Percentiles rank a stretch among this genome's conserved stretches.
Conservation (phyloP, 495 filamentous ascomycete genomes). For the Aspergillus panamensis region DNA sequence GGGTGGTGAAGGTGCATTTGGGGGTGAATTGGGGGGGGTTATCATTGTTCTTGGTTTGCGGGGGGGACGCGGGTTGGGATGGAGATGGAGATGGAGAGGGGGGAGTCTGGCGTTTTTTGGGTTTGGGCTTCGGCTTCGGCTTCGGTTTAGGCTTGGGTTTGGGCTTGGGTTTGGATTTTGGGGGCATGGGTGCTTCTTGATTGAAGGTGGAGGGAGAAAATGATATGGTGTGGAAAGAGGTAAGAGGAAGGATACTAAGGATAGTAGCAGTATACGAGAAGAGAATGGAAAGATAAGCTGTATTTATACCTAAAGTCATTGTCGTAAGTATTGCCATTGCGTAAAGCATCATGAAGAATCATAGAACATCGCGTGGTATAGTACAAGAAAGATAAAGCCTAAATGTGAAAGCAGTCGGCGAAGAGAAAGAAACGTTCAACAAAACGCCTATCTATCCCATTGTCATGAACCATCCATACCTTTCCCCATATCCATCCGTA, state of each 20-base stretch:
- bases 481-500: not conserved
- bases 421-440: conserved; percentile 1
- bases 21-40: not conserved
- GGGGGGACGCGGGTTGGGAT: not conserved
- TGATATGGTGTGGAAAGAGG: too few relatives aligned
- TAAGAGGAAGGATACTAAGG: not conserved
- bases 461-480: conserved; percentile 6
- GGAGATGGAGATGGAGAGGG: conserved; percentile 31
- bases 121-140: too few relatives aligned
- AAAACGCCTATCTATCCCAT: conserved; percentile 2
- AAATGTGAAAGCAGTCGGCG: not conserved
- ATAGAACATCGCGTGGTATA: not conserved
- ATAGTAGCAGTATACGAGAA: not conserved
- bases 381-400: conserved; percentile 4
- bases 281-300: not conserved
- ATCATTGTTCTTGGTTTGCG: not conserved
- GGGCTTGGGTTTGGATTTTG: too few relatives aligned
- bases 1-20: conserved; percentile 6
- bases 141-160: too few relatives aligned
- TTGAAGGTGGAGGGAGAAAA: too few relatives aligned
- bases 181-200: not conserved
- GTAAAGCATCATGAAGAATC: not conserved
- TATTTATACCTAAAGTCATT: not conserved
- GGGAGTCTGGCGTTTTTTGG: conserved; percentile 21
- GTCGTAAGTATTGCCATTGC: not conserved